phyloP scores from a whole-genome alignment of 352 stramenopile species.

The Phytopythium delawarense region DNA sequence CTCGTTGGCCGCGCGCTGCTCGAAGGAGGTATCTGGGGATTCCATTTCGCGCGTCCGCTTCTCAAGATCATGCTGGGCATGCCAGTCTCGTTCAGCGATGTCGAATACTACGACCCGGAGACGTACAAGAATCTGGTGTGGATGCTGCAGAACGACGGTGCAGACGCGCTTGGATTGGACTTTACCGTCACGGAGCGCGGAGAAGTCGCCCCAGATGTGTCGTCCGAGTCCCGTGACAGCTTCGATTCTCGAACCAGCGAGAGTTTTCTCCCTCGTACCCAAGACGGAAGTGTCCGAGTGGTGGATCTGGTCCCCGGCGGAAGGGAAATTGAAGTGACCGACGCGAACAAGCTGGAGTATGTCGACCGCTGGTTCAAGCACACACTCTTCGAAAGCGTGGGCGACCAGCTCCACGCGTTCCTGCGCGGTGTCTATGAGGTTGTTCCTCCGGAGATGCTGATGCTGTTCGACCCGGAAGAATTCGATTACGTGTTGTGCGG shows the following conservation, averaged over 20 bases:
- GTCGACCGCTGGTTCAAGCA: slow-evolving; percentile 82
- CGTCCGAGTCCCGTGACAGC: background rate
- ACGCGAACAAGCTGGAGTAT: slow-evolving; percentile 93
- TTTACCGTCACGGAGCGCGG: slow-evolving; percentile 46
- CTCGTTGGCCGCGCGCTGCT: slow-evolving; percentile 58
- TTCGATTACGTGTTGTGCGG: slow-evolving; percentile 96
- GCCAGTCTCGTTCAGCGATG: slow-evolving; percentile 91
- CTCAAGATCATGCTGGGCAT: slow-evolving; percentile 97
- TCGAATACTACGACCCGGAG: slow-evolving; percentile 73
- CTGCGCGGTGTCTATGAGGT: slow-evolving; percentile 96
- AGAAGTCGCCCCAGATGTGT: slow-evolving; percentile 10
- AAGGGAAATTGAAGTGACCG: slow-evolving; percentile 83
- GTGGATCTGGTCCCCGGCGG: slow-evolving; percentile 46
- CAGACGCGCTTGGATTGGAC: slow-evolving; percentile 53
- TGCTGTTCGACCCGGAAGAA: slow-evolving; percentile 97
- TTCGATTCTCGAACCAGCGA: slow-evolving; percentile 3
- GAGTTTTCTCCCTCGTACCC: background rate
- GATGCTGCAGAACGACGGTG: slow-evolving; percentile 46
- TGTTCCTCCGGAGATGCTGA: slow-evolving; percentile 91
- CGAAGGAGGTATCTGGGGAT: slow-evolving; percentile 90
- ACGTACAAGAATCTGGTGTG: slow-evolving; percentile 49
- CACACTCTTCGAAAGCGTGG: slow-evolving; percentile 53
- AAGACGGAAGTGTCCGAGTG: slow-evolving; percentile 13
- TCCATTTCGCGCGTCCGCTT: slow-evolving; percentile 92
- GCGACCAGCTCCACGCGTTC: slow-evolving; percentile 51